phyloP scores from a whole-genome alignment of 2,329 filamentous ascomycete species.

The Alternaria alternata region DNA sequence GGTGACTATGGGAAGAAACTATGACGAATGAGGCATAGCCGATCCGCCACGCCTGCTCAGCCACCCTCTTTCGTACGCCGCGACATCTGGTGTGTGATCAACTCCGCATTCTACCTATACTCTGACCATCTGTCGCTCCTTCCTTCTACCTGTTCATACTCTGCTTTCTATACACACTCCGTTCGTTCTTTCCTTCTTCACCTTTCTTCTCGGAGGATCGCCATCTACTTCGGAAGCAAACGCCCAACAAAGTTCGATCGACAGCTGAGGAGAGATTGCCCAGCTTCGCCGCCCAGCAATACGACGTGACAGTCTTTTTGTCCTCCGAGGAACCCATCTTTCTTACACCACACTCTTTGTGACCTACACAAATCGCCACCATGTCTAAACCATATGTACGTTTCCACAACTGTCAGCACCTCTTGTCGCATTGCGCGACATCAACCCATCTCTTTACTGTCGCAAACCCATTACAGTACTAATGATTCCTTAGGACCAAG shows the following conservation, averaged over 20 bases:
- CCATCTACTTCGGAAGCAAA: background rate
- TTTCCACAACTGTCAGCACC: background rate
- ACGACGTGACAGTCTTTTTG: constrained; percentile 3
- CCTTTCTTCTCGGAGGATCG: background rate
- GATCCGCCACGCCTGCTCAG: constrained; percentile 17
- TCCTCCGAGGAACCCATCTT: background rate
- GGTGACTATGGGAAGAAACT: background rate
- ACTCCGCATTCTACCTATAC: constrained; percentile 4
- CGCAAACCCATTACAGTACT: constrained; percentile 3
- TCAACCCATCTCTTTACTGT: background rate
- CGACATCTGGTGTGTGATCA: constrained; percentile 20
- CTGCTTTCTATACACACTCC: background rate
- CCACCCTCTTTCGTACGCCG: constrained; percentile 19
- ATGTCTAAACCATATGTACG: constrained; percentile 17
- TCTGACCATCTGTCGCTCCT: constrained; percentile 4
- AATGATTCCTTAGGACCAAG: constrained; percentile 27
- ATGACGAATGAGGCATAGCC: constrained; percentile 5
- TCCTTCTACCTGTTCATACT: background rate
- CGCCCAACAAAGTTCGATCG: background rate
- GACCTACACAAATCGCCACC: constrained; percentile 2
- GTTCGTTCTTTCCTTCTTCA: constrained; percentile 1
- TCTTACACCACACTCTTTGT: background rate
- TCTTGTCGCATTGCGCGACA: background rate
- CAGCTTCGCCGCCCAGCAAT: constrained; percentile 12
- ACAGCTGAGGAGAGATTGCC: constrained; percentile 10